These are phyloP conservation scores for Pyricularia sp. DNA, from an alignment of 2,329 filamentous ascomycete genomes.

Conservation along the genomic window DNA sequence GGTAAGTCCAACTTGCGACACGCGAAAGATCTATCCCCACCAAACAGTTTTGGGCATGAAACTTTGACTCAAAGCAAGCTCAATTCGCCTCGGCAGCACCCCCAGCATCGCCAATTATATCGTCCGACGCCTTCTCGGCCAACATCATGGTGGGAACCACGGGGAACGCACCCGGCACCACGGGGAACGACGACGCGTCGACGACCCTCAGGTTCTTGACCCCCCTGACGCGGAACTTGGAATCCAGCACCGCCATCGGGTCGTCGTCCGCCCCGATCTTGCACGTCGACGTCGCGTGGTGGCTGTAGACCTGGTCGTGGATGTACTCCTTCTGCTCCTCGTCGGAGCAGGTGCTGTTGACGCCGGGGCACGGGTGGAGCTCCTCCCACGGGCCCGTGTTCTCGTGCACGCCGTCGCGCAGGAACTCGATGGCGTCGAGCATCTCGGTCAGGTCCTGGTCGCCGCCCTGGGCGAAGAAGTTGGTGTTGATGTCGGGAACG, in stretches of 20 bases:
- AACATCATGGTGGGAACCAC: conserved; percentile 36
- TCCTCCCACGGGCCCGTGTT: conserved; percentile 9
- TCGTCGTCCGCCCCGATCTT: conserved; percentile 38
- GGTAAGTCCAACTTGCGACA: neutral
- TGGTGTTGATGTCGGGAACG: conserved; percentile 43
- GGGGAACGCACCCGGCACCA: conserved; percentile 29
- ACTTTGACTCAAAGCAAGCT: neutral
- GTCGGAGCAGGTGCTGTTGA: conserved; percentile 6
- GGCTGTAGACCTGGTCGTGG: conserved; percentile 32
- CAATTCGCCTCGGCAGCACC: neutral
- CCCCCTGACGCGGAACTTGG: conserved; percentile 37
- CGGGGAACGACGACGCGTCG: conserved; percentile 39
- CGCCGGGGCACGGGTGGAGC: conserved; percentile 9
- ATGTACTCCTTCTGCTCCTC: conserved; percentile 9
- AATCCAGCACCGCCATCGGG: conserved; percentile 37
- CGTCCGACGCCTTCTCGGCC: conserved; percentile 42
- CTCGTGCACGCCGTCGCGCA: conserved; percentile 7
- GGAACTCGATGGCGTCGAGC: conserved; percentile 9
- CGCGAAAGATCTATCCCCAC: neutral
- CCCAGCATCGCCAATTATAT: conserved; percentile 21
- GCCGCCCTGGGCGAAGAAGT: conserved; percentile 36
- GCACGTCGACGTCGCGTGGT: conserved; percentile 39
- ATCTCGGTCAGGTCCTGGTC: conserved; percentile 10
- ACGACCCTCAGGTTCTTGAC: conserved; percentile 39
- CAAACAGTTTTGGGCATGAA: neutral